These are phyloP conservation scores for Fusarium phyllophilum DNA, from an alignment of 2,329 filamentous ascomycete species.

Conservation along the genomic window DNA sequence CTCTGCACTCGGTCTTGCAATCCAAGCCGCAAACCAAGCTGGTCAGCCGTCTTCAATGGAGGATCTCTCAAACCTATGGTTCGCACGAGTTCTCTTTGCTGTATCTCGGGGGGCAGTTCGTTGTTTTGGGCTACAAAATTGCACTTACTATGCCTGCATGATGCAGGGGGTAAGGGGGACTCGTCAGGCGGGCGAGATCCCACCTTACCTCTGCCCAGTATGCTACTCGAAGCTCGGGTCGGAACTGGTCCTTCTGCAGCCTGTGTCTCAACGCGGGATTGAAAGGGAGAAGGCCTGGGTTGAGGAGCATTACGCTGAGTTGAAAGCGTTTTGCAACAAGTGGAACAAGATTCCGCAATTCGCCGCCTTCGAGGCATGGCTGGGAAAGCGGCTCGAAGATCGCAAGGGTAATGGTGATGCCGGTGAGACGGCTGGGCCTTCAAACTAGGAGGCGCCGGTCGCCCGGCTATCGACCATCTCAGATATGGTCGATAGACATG, in stretches of 20 bases:
- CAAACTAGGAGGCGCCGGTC: background rate
- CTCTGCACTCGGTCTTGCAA: slow-evolving; percentile 49
- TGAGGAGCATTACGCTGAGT: slow-evolving; percentile 51
- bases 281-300: slow-evolving; percentile 30
- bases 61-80: slow-evolving; percentile 60
- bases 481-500: background rate
- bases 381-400: slow-evolving; percentile 41
- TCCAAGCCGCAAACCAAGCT: slow-evolving; percentile 41
- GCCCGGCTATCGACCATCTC: background rate
- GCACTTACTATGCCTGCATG: slow-evolving; percentile 70
- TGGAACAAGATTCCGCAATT: slow-evolving; percentile 57
- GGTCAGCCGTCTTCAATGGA: background rate
- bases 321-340: slow-evolving; percentile 55
- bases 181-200: slow-evolving; percentile 68
- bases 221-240: slow-evolving; percentile 64
- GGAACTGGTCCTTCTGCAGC: slow-evolving; percentile 7
- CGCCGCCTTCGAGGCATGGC: slow-evolving; percentile 57
- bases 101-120: slow-evolving; percentile 74
- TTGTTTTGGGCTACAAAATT: slow-evolving; percentile 74
- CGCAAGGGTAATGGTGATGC: background rate
- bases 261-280: slow-evolving; percentile 29
- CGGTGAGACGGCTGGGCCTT: background rate
- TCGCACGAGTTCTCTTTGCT: slow-evolving; percentile 66
- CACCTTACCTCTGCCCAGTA: slow-evolving; percentile 70
- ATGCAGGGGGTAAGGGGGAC: slow-evolving; percentile 70